Conservation (phyloP, 805 yeast species). For the Lipomyces mesembrius region DNA sequence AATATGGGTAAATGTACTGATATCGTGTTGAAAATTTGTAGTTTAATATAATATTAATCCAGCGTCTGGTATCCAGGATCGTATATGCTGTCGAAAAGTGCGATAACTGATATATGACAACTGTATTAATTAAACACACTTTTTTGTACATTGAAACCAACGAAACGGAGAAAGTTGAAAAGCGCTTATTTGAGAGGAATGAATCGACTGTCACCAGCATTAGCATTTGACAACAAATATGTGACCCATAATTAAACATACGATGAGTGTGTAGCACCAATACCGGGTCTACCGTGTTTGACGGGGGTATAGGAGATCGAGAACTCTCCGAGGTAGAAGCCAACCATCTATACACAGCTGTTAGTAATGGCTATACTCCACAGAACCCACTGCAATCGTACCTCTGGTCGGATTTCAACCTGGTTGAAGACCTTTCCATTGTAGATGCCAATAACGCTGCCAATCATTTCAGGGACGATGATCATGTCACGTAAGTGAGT, state of each 20-base stretch:
- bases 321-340: slow-evolving; percentile 99
- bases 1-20: not conserved
- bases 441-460: slow-evolving; percentile 98
- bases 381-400: slow-evolving; percentile 3
- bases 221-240: not conserved
- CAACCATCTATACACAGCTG: slow-evolving; percentile 68
- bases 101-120: not conserved
- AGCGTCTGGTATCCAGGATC: not conserved
- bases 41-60: not conserved
- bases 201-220: slow-evolving; percentile 34
- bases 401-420: slow-evolving; percentile 96
- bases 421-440: slow-evolving; percentile 99
- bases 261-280: slow-evolving; percentile 60
- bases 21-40: not conserved
- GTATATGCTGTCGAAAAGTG: not conserved
- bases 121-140: slow-evolving; percentile 6
- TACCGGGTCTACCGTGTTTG: slow-evolving; percentile 99
- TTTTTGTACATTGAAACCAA: slow-evolving; percentile 25
- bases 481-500: slow-evolving; percentile 99
- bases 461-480: slow-evolving; percentile 99
- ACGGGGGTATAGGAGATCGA: slow-evolving; percentile 99
- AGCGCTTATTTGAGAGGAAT: slow-evolving; percentile 41
- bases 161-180: not conserved
- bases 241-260: not conserved
- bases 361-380: not conserved